Conservation (phyloP, 305 asterid genomes). For the Andrographis paniculata region DNA sequence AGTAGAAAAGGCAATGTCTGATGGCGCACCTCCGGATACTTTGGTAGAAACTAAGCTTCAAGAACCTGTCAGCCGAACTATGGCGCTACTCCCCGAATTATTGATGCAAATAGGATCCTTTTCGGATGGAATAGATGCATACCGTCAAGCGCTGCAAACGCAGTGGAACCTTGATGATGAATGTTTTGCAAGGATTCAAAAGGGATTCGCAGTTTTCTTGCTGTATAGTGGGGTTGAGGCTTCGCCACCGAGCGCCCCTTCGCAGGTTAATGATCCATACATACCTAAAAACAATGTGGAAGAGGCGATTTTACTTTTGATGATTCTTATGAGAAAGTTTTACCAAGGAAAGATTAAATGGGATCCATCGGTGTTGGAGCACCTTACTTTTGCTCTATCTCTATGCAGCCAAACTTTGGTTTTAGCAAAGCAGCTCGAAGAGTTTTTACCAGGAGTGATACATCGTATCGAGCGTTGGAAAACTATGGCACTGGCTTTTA, state of each 20-base stretch:
- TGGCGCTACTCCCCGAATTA: constrained; percentile 90
- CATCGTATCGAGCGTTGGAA: constrained; percentile 83
- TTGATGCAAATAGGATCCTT: constrained; percentile 69
- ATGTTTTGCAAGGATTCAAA: constrained; percentile 94
- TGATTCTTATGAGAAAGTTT: constrained; percentile 87
- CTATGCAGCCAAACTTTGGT: constrained; percentile 80
- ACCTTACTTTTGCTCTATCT: constrained; percentile 81
- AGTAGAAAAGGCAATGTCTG: constrained; percentile 76
- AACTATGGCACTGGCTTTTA: constrained; percentile 65
- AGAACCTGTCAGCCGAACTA: constrained; percentile 88
- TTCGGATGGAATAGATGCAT: constrained; percentile 75
- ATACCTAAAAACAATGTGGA: constrained; percentile 88
- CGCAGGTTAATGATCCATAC: constrained; percentile 78
- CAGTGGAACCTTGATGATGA: constrained; percentile 94
- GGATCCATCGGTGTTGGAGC: constrained; percentile 87
- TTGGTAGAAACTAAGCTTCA: constrained; percentile 82
- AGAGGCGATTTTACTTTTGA: constrained; percentile 84
- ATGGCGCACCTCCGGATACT: constrained; percentile 73
- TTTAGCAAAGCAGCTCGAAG: constrained; percentile 84
- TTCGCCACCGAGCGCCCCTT: constrained; percentile 82
- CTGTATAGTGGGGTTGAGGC: constrained; percentile 82
- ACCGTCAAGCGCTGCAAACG: constrained; percentile 82
- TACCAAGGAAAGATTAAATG: constrained; percentile 72
- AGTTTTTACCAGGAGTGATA: constrained; percentile 75
- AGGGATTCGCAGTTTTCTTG: constrained; percentile 79